Percentiles rank a stretch among this genome's conserved stretches.
Evolutionary conservation across 768 basidiomycete species (phyloP).

Genomic region (Gautieria morchelliformis): DNA sequence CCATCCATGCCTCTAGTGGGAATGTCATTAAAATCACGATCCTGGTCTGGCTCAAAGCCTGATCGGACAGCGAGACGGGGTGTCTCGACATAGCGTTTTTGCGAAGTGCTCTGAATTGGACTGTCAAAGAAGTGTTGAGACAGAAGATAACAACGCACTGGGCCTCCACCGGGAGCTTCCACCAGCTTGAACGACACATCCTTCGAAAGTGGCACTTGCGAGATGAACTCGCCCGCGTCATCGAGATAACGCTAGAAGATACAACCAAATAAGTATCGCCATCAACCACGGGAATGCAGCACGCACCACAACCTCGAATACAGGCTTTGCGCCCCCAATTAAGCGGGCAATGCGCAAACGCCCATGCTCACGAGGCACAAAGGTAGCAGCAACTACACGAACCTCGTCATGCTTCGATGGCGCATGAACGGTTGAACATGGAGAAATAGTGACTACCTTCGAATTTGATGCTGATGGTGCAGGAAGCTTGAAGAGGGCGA

Average conservation of each 20-base stretch:
- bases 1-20: conserved; percentile 49
- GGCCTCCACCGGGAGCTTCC: not conserved
- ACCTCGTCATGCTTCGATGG: conserved; percentile 29
- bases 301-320: conserved; percentile 54
- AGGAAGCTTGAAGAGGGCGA: conserved; percentile 48
- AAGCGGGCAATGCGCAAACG: conserved; percentile 44
- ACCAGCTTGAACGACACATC: not conserved
- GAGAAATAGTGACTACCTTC: conserved; percentile 40
- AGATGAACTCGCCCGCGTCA: conserved; percentile 41
- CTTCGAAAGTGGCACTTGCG: conserved; percentile 26
- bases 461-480: conserved; percentile 25
- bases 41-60: conserved; percentile 58
- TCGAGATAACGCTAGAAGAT: conserved; percentile 42
- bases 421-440: conserved; percentile 39
- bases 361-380: conserved; percentile 31
- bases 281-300: not conserved
- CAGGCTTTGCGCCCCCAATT: conserved; percentile 44
- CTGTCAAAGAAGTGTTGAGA: not conserved
- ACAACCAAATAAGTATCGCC: not conserved
- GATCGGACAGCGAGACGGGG: conserved; percentile 52
- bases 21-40: conserved; percentile 40
- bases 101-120: not conserved
- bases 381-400: conserved; percentile 37
- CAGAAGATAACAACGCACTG: not conserved
- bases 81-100: conserved; percentile 61